Evolutionary conservation across 345 rosid species (phyloP), one percentile per base, ranked within the genome.

Genomic region (Raphanus raphanistrum): DNA sequence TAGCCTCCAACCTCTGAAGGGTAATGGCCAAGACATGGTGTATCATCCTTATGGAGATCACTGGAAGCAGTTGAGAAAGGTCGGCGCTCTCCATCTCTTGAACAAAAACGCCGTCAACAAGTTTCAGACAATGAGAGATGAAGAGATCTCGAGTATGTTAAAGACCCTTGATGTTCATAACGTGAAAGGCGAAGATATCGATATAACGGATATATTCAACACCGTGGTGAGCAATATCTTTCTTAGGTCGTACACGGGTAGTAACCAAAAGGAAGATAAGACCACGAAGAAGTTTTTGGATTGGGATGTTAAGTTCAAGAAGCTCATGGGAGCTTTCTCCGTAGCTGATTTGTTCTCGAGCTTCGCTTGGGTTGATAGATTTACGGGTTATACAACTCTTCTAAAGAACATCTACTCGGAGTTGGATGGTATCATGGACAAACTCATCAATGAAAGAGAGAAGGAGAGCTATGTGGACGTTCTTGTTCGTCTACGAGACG

Each of bases 241-340:
- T 31, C 84, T 85, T 38, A 80, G 86, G 85, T 90, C 92, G 81
- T 86, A 13, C 76, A 88, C 15, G 83, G 92, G 74, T 82, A 83
- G 85, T 55, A 4, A 8, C 59, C 10, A 41, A 8, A 38, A 16
- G 27, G 67, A 75, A 36, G 79, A 54, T 85, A 84, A 11, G 65
- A 72, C 81, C 58, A 85, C 79, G 61, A 86, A 70, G 63, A 84
- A 86, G 6, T 86, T 90, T 68, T 72, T 68, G 43, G 70, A 78
- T 8, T 75, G 86, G 73, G 80, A 84, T 57, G 82, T 80, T 17
- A 85, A 88, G 69, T 80, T 8, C 12, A 68, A 82, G 87, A 48
- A 79, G 13, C 57, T 88, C 11, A 28, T 70, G 4, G 89, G 83
- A 9, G 26, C 66, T 31, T 55, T 80, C 26, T 10, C 66, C 28